Base-by-base conservation (phyloP, 352 stramenopile species). In the Bremia lactucae region DNA sequence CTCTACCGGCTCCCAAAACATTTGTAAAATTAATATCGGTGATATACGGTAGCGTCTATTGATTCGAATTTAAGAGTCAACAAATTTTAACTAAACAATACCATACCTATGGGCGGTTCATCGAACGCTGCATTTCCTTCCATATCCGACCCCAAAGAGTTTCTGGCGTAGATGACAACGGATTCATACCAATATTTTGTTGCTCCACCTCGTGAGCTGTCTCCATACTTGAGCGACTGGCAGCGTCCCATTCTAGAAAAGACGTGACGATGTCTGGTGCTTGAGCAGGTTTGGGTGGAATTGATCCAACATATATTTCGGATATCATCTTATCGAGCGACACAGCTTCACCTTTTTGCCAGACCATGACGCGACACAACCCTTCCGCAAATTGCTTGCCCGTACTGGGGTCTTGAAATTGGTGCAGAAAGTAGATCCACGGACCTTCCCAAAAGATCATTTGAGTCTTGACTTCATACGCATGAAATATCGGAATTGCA, bases 371-470 rank as follows among this genome's bases (percentile, higher is more conserved):
- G 33, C 65, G 61, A 5, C 55, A 47, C 10, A 80, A 49, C 0
- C 66, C 69, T 39, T 83, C 71, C 7, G 71, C 71, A 36, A 66
- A 80, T 14, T 81, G 33, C 35, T 68, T 77, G 26, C 65, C 65
- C 6, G 52, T 75, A 6, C 19, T 52, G 6, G 65, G 68, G 28
- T 73, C 76, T 25, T 76, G 55, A 42, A 83, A 81, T 22, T 63
- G 59, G 14, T 85, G 70, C 31, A 74, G 39, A n/a, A 85, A 45
- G 49, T 79, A 85, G 38, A 77, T 64, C 69, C 69, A 83, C 20
- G 52, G 37, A 19, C 80, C 69, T 42, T 85, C 72, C 48, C 55
- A 72, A 40, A 73, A 68, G 18, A 75, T 51, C 31, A 83, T 42
- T 28, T 65, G 48, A 22, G 72, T 69, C 45, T 63, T 70, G 34